Percentiles rank a stretch among this genome's conserved stretches.
These are phyloP conservation scores for Echeveria elegans DNA, from an alignment of 164 flowering plant species.

Conservation along the genomic window DNA sequence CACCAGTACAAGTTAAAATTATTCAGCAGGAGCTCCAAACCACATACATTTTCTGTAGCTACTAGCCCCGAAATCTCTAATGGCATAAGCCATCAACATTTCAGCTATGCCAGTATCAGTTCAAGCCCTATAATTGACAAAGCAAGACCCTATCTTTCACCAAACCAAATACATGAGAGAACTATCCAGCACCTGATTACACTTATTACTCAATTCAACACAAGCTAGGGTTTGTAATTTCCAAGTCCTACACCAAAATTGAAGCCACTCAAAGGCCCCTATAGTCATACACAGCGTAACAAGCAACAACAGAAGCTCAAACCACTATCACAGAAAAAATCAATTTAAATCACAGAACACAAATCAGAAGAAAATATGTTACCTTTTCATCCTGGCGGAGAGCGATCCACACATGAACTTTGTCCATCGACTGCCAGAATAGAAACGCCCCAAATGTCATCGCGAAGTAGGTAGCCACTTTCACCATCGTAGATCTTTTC, in stretches of 20 bases:
- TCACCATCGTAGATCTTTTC: not conserved
- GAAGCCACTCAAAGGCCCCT: too few species aligned
- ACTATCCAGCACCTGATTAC: not conserved
- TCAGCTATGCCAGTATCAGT: not conserved
- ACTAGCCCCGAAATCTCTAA: too few species aligned
- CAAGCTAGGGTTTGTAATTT: too few species aligned
- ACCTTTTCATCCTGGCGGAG: constrained; percentile 2
- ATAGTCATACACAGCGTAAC: too few species aligned
- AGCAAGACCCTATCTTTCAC: not conserved
- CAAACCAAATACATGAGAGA: not conserved
- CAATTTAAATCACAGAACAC: too few species aligned
- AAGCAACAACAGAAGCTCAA: too few species aligned
- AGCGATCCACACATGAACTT: constrained; percentile 11
- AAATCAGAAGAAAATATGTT: too few species aligned
- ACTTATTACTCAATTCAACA: not conserved
- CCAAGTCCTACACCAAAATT: too few species aligned
- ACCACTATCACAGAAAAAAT: too few species aligned
- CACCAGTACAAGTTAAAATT: too few species aligned
- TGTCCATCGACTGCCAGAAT: constrained; percentile 10
- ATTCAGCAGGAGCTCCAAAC: too few species aligned
- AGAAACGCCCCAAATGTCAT: constrained; percentile 8
- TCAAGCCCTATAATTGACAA: not conserved
- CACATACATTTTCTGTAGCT: too few species aligned
- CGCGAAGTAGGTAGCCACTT: constrained; percentile 9
- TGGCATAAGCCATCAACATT: not conserved